Conservation (phyloP, 768 basidiomycete genomes). For the Cyclocybe cylindracea region DNA sequence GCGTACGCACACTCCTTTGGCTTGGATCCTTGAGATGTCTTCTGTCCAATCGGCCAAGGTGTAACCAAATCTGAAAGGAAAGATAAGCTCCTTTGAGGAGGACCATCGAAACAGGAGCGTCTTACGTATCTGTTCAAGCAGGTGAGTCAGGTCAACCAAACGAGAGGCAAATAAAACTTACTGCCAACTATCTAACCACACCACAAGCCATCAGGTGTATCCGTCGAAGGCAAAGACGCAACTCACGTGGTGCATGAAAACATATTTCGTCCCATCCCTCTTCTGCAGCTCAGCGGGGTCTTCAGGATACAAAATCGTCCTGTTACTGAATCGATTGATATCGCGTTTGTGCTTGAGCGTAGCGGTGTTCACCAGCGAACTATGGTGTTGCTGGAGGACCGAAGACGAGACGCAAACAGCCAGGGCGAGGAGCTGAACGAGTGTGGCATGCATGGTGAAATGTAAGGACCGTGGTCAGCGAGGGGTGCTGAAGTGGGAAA, state of each 20-base stretch:
- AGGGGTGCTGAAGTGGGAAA: constrained; percentile 7
- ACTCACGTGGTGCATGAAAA: constrained; percentile 54
- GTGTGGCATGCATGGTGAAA: constrained; percentile 9
- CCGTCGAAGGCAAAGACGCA: neutral
- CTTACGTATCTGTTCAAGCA: constrained; percentile 41
- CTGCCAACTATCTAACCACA: constrained; percentile 44
- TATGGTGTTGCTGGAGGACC: neutral
- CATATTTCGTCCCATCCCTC: constrained; percentile 46
- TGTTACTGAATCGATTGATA: constrained; percentile 13
- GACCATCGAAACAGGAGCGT: too few species aligned
- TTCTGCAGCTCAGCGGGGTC: constrained; percentile 32
- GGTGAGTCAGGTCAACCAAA: neutral
- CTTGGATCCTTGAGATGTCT: constrained; percentile 42
- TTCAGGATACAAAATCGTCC: constrained; percentile 14
- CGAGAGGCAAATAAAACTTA: constrained; percentile 23
- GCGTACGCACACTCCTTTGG: constrained; percentile 41
- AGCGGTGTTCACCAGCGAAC: neutral
- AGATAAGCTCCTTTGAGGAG: neutral
- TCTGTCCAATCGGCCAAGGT: constrained; percentile 38
- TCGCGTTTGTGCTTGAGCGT: constrained; percentile 13
- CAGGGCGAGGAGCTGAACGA: constrained; percentile 1
- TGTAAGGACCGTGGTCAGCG: constrained; percentile 13
- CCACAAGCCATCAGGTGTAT: neutral
- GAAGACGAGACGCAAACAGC: constrained; percentile 3
- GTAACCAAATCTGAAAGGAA: constrained; percentile 38